These are phyloP conservation scores for Hyaloscypha hepaticicola DNA, from an alignment of 495 filamentous ascomycete genomes.

Conservation along the genomic window DNA sequence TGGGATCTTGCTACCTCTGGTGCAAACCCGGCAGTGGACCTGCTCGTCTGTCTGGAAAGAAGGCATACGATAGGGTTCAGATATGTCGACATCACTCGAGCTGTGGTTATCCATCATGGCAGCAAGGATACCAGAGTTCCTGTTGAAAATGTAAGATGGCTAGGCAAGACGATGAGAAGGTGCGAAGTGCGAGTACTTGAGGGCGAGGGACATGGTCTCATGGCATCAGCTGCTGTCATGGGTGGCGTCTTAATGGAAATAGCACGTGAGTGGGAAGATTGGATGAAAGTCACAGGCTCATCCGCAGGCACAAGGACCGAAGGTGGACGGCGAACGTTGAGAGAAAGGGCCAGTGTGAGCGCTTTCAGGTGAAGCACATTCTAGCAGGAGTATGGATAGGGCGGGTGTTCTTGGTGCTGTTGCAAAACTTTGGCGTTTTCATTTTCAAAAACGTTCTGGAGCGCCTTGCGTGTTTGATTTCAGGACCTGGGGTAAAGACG, in stretches of 20 bases:
- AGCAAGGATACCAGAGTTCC: constrained; percentile 89
- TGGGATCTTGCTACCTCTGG: constrained; percentile 93
- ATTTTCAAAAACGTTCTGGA: not conserved
- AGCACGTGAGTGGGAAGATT: constrained; percentile 92
- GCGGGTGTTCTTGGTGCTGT: not conserved
- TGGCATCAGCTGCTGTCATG: constrained; percentile 95
- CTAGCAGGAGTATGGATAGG: not conserved
- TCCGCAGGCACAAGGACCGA: constrained; percentile 10
- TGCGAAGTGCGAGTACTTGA: constrained; percentile 91
- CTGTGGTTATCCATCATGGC: constrained; percentile 92
- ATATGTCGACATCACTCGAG: constrained; percentile 90
- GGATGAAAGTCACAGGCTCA: constrained; percentile 56
- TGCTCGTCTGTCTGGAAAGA: constrained; percentile 90
- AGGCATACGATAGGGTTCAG: constrained; percentile 91
- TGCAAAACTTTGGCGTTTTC: constrained; percentile 5
- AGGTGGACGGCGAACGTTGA: constrained; percentile 18
- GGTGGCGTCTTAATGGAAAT: constrained; percentile 90
- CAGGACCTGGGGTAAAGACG: not conserved
- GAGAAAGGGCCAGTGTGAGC: constrained; percentile 32
- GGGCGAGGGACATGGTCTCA: constrained; percentile 92
- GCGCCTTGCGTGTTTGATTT: not conserved
- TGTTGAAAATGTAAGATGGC: constrained; percentile 91
- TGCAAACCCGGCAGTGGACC: constrained; percentile 90
- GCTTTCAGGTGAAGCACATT: constrained; percentile 30
- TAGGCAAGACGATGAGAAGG: constrained; percentile 87